Percentiles rank a stretch among this genome's conserved stretches.
phyloP scores from a whole-genome alignment of 345 rosid genomes.

The Erucastrum elatum region DNA sequence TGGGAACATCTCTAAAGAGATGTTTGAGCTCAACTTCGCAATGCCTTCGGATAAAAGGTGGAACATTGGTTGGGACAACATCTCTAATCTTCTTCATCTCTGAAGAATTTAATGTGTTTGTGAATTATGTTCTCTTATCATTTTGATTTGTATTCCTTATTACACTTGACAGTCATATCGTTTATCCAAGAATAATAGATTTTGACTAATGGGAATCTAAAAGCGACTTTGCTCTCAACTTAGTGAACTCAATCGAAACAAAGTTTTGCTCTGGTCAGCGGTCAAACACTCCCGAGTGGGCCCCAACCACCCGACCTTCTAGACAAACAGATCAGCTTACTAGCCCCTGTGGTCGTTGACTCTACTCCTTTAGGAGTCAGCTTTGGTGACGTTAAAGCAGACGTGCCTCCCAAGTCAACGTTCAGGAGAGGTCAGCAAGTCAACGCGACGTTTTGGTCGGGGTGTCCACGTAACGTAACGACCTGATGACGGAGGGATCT shows the following conservation, averaged over 20 bases:
- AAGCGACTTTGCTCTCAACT: neutral
- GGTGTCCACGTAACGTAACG: slow-evolving; percentile 80
- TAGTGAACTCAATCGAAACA: no score
- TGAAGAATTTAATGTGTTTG: slow-evolving; percentile 36
- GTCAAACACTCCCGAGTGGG: slow-evolving; percentile 48
- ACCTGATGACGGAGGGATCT: slow-evolving; percentile 88
- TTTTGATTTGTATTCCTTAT: neutral
- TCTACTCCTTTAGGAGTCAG: slow-evolving; percentile 56
- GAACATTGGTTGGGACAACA: slow-evolving; percentile 90
- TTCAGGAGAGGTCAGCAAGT: slow-evolving; percentile 61
- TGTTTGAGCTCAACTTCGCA: slow-evolving; percentile 97
- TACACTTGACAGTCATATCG: neutral
- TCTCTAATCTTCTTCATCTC: slow-evolving; percentile 77
- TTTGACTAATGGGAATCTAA: neutral
- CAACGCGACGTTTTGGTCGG: slow-evolving; percentile 80
- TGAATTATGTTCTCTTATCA: neutral
- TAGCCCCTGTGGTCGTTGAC: slow-evolving; percentile 74
- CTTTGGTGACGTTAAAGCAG: slow-evolving; percentile 73
- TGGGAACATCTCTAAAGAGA: slow-evolving; percentile 90
- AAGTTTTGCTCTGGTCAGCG: slow-evolving; percentile 46
- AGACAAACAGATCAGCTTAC: slow-evolving; percentile 63
- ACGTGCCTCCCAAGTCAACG: slow-evolving; percentile 62
- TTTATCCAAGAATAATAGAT: neutral
- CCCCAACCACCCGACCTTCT: slow-evolving; percentile 79
- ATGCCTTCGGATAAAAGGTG: slow-evolving; percentile 85